A percentile compares a stretch with the other conserved stretches of the same genome.
phyloP scores from a whole-genome alignment of 306 rosid species.

The Crotalaria pallida region DNA sequence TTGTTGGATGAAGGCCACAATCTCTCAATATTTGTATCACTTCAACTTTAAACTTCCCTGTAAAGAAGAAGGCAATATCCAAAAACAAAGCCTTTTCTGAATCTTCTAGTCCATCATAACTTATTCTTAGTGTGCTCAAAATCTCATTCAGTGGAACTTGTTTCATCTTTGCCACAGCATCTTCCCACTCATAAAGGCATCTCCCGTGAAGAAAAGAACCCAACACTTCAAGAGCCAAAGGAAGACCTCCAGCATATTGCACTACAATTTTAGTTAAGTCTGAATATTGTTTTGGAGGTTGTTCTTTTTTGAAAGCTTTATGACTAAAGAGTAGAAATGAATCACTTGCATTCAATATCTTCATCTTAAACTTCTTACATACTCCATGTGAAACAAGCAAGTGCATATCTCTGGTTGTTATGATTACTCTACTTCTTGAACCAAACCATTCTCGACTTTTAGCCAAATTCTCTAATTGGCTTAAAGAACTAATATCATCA shows the following conservation, averaged over 20 bases:
- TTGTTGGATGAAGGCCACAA: slow-evolving; percentile 9
- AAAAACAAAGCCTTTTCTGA: slow-evolving; percentile 11
- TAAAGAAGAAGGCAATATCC: slow-evolving; percentile 34
- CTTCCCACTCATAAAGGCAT: slow-evolving; percentile 18
- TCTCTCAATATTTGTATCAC: slow-evolving; percentile 8
- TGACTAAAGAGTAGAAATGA: slow-evolving; percentile 13
- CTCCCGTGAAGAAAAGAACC: slow-evolving; percentile 24
- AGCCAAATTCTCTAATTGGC: slow-evolving; percentile 23
- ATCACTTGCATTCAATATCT: background rate
- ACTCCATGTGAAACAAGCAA: background rate
- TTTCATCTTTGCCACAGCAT: slow-evolving; percentile 14
- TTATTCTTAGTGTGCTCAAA: background rate
- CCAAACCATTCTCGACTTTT: slow-evolving; percentile 32
- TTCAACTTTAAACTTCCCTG: slow-evolving; percentile 2
- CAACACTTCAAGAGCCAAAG: slow-evolving; percentile 24
- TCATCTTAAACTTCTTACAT: background rate
- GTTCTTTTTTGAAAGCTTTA: slow-evolving; percentile 10
- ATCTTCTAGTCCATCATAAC: slow-evolving; percentile 22
- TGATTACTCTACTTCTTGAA: slow-evolving; percentile 22
- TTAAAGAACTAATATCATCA: slow-evolving; percentile 21
- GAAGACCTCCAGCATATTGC: slow-evolving; percentile 27
- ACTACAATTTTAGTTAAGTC: background rate
- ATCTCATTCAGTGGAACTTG: slow-evolving; percentile 4
- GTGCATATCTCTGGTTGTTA: slow-evolving; percentile 28
- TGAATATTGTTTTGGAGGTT: background rate